Base-by-base conservation (phyloP, 768 basidiomycete species). In the Suillus cothurnatus region DNA sequence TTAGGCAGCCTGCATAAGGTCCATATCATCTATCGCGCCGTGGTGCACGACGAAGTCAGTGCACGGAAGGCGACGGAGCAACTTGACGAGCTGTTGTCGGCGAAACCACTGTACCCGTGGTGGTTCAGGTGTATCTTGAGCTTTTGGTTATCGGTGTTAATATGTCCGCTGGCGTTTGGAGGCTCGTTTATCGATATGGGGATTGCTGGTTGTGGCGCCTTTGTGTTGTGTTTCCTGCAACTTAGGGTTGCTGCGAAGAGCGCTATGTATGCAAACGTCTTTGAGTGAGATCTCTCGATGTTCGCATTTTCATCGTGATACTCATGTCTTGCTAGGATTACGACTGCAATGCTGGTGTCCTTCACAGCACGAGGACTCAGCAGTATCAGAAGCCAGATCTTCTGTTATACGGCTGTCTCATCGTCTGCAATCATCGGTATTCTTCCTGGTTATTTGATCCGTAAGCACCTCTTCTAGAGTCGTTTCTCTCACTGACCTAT, bases 331-430 rank as follows among this genome's bases (percentile, higher is more conserved):
- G n/a, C 36, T 69, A 95, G 93, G 71, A 93, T 95, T 66, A 91
- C 91, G 0, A 87, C 92, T 26, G 90, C 92, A 1, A 93, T 93
- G 64, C 74, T 92, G 38, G 88, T 95, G 61, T 93, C 93, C 0
- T 93, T 95, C 72, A 77, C 82, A 34, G 90, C 94, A 47, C 89
- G 95, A 53, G 94, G 89, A 11, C 78, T 97, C 39, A 91, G 93
- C 66, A 91, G 89, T 68, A 93, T 94, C 65, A 84, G 84, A 21
- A 85, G 82, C 59, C 84, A 88, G 58, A 83, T 92, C 59, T 97
- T 97, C 77, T 97, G 95, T 74, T 97, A 96, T 73, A 90, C 93
- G 3, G 92, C 95, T 4, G 91, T 97, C 65, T 95, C 95, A 1
- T 94, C 93, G 9, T 84, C 93, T 60, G 89, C 88, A 31, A 92